Evolutionary conservation across 805 yeast genomes (phyloP), one percentile per base, ranked within the genome.

Genomic region (Wickerhamiella brachini): DNA sequence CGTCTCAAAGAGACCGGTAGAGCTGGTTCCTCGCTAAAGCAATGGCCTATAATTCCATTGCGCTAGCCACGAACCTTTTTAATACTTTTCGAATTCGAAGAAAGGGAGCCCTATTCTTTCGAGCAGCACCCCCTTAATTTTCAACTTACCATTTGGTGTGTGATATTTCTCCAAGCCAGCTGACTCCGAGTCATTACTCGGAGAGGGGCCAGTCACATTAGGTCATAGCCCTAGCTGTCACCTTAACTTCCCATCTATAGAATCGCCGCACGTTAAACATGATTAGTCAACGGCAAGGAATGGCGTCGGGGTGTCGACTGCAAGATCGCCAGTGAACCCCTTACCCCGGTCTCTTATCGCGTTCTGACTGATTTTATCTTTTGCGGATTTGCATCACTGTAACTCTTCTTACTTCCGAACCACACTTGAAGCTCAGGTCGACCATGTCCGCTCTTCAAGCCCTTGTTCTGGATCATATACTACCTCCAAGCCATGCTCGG

Each of bases 401-500:
- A 17, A 17, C 5, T 17, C 6, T 21, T 41, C 44, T 41, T 41
- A 10, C 44, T 21, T 41, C 5, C 39, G 10, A 37, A 17, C 18
- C 18, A 5, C n/a, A 17, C n/a, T 13, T 37, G 39, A 15, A 15
- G 18, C 13, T 17, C 8, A 24, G 26, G 26, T 24, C 26, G 38
- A 44, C n/a, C 18, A 44, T 21, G 21, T 24, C n/a, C 26, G 21
- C 24, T n/a, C 21, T 21, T 43, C 31, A n/a, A 23, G 17, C 37
- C 5, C 12, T 44, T 10, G 18, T 26, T 13, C 21, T 44, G 18
- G 18, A 43, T 20, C 45, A 23, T 44, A 26, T 48, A 9, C 29
- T 43, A 5, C 52, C 49, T 7, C 21, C 52, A 13, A 42, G 44
- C 44, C 62, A 63, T 6, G 55, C 68, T 57, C 65, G 82, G 50